Base-by-base conservation (phyloP, 1,284 basidiomycete genomes). In the Cryptococcus floricola region DNA sequence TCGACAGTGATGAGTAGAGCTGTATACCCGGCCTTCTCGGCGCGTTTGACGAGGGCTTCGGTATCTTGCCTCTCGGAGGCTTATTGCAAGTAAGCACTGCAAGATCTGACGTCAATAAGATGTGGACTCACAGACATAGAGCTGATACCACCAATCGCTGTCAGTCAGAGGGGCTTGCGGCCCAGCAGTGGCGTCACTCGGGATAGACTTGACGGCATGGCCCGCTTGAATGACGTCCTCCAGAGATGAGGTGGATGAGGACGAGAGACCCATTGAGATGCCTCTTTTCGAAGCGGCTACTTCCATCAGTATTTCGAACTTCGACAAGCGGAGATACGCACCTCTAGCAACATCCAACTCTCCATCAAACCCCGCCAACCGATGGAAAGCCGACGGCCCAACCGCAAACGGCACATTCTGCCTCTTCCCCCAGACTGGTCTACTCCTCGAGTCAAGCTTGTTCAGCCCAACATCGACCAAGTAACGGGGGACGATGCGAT, bases 401-500 rank as follows among this genome's bases (percentile, higher is more conserved):
- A 10, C 18, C n/a, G 39, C 27, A 9, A 16, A 18, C 19, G 18
- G 25, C n/a, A 37, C 37, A 60, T 43, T 25, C 52, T 45, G 41
- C 51, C 43, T 25, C 27, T 34, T 55, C 9, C 51, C 51, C 51
- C 51, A 52, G 27, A 19, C 19, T 19, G 19, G 19, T 19, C 19
- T 19, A 19, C 19, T 19, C 19, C 19, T 19, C 19, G 19, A 52
- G 31, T 52, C 42, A n/a, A 52, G 43, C 34, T 52, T 57, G 39
- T 58, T 56, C 28, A 52, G 47, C 16, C 52, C 52, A 13, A 73
- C 67, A 48, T 71, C 63, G 34, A 57, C 50, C 46, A 67, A 51
- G 10, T 71, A 56, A 4, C 70, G 58, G 4, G 70, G 70, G 2
- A 67, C 61, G 19, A 73, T 58, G 19, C 63, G 54, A 50, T 68